Percentiles rank a stretch among this genome's conserved stretches.
phyloP scores from a whole-genome alignment of 768 basidiomycete genomes.

The Mycena olivaceomarginata region DNA sequence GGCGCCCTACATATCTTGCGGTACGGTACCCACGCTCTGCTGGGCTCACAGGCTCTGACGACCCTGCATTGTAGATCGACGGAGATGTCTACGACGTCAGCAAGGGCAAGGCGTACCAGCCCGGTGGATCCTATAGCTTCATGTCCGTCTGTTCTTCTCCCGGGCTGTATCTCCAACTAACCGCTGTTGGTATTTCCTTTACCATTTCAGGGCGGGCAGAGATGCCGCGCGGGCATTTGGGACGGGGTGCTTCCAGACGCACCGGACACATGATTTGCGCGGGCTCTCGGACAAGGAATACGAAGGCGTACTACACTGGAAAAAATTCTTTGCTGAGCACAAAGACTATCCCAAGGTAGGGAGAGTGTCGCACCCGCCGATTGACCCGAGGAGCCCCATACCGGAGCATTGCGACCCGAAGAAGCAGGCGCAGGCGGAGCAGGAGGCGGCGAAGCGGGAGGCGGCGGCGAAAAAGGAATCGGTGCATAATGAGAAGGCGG shows the following conservation, averaged over 20 bases:
- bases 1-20: slow-evolving; percentile 89
- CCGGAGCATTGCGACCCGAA: slow-evolving; percentile 85
- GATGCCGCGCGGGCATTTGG: slow-evolving; percentile 96
- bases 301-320: slow-evolving; percentile 90
- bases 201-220: slow-evolving; percentile 76
- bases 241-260: slow-evolving; percentile 94
- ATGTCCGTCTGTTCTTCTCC: slow-evolving; percentile 66
- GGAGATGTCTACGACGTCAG: slow-evolving; percentile 96
- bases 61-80: slow-evolving; percentile 78
- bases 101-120: slow-evolving; percentile 88
- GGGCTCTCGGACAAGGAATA: slow-evolving; percentile 85
- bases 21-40: slow-evolving; percentile 64
- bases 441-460: slow-evolving; percentile 45
- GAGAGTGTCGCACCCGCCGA: slow-evolving; percentile 82
- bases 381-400: slow-evolving; percentile 85
- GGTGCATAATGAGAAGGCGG: slow-evolving; percentile 45
- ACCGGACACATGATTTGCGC: slow-evolving; percentile 93
- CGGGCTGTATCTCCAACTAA: slow-evolving; percentile 12
- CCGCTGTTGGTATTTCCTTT: slow-evolving; percentile 40
- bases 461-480: slow-evolving; percentile 44
- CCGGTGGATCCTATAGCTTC: slow-evolving; percentile 89
- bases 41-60: slow-evolving; percentile 17
- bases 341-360: slow-evolving; percentile 89
- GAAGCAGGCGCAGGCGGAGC: slow-evolving; percentile 63
- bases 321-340: slow-evolving; percentile 90